Evolutionary conservation across 176 grass and related monocot genomes (phyloP), one percentile per base, ranked within the genome.

Genomic region (Oryza rufipogon): DNA sequence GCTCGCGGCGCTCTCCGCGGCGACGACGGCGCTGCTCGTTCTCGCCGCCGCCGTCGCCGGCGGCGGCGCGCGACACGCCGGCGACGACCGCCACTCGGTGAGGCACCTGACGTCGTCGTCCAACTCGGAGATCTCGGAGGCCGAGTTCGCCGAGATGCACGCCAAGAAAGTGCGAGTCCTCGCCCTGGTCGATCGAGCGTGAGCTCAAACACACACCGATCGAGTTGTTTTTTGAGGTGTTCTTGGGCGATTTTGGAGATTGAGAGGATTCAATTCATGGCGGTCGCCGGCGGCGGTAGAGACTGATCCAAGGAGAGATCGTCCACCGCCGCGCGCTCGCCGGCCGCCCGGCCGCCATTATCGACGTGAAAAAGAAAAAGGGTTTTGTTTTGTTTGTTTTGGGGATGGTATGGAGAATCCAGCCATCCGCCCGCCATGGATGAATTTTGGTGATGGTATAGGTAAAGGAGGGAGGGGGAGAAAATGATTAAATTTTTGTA

Each of bases 231-330:
- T 79, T 90, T 65, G 80, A 9, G 9, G 74, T 74, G 61, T 47
- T 83, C 38, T 60, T 78, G 46, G 15, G 6, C 54, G 38, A 25
- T 66, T 86, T 73, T 2, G 22, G 22, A 36, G 12, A 1, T 39
- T 5, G 1, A 19, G 10, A n/a, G 16, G 12, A 7, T 8, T 23
- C 19, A 63, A 63, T 22, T 63, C 20, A 23, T 63, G 58, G 4
- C n/a, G 58, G 14, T 58, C 17, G 54, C 13, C 11, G 13, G 47
- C 61, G 64, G 89, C 33, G 51, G 89, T 49, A 64, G 89, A 84
- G 89, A 87, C 64, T 20, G 85, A 84, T 87, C 75, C 85, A 41
- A 41, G 80, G 25, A 84, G 85, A 87, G 89, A 87, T 91, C 89
- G 71, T 87, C 89, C 85, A 84, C 81, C 52, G 70, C 80, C 22